Base-by-base conservation (phyloP, 371 early-diverging fungal species). In the Apophysomyces trapeziformis region DNA sequence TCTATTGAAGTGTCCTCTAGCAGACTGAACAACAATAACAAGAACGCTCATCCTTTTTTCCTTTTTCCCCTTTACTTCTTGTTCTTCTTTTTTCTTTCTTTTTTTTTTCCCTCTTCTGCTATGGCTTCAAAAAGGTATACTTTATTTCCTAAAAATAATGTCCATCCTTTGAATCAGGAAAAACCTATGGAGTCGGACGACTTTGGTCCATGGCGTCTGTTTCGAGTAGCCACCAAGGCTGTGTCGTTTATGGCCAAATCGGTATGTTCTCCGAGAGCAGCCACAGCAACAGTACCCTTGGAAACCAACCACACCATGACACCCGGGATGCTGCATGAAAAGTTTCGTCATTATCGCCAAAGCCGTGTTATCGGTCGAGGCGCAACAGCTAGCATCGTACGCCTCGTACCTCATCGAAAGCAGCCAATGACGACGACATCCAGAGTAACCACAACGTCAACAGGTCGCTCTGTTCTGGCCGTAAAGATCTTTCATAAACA, bases 401-500 rank as follows among this genome's bases (percentile, higher is more conserved):
- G 61, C 38, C 56, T 66, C 11, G 12, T 66, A 6, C 60, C 66
- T 26, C 13, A 26, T 47, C 37, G 8, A 56, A 39, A 46, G 39
- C 16, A 35, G 50, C 8, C n/a, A 18, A 26, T 26, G 32, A 26
- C 2, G 3, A 26, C 32, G 2, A 26, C 32, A 16, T 7, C 37
- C 0, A 12, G 12, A 14, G 26, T 1, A 26, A 26, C 5, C 0
- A 2, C 32, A 26, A 26, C 2, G 32, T 26, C 32, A 26, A 26
- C 32, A 16, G 11, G 14, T 4, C 13, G 32, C 4, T 18, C 62
- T 38, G 45, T 62, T 4, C 63, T 81, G 39, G 82, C 82, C 14
- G 78, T 78, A 57, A 81, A 81, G 26, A 66, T 67, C 39, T 81
- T 78, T 50, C 73, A 70, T 14, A 78, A 73, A 60, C 58, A 65